Conservation (phyloP, 805 yeast species). For the Saturnispora bothae region DNA sequence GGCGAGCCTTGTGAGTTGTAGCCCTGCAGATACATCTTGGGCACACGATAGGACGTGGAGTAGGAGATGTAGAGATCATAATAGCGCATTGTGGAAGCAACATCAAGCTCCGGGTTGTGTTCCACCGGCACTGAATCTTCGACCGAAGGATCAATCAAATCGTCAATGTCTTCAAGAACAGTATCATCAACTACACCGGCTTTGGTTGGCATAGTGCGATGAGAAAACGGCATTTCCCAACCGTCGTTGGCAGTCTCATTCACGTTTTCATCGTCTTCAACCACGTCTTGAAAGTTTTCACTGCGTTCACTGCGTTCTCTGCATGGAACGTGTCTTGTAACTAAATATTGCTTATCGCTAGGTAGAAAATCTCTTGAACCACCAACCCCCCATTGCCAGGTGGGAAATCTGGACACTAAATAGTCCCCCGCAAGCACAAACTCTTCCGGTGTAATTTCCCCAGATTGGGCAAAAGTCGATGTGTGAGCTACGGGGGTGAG, state of each 20-base stretch:
- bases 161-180: conserved; percentile 33
- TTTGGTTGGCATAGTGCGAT: conserved; percentile 4
- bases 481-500: conserved; percentile 80
- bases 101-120: conserved; percentile 11
- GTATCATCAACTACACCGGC: conserved; percentile 12
- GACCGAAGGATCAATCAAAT: conserved; percentile 26
- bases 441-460: conserved; percentile 93
- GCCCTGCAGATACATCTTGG: conserved; percentile 87
- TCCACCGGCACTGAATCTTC: conserved; percentile 2
- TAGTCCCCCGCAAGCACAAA: conserved; percentile 93
- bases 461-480: conserved; percentile 79
- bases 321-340: conserved; percentile 85
- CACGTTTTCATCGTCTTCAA: conserved; percentile 36
- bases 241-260: neutral
- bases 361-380: conserved; percentile 67
- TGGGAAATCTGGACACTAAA: conserved; percentile 82
- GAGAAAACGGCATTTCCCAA: neutral
- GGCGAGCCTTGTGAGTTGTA: conserved; percentile 79
- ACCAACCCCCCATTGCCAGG: conserved; percentile 81
- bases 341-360: conserved; percentile 71
- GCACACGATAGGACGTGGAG: conserved; percentile 91
- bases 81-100: conserved; percentile 42
- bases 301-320: conserved; percentile 55
- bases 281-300: conserved; percentile 49
- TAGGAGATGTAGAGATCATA: conserved; percentile 88